Percentiles rank a stretch among this genome's conserved stretches.
phyloP scores from a whole-genome alignment of 495 filamentous ascomycete genomes.

The Penicillium canescens region DNA sequence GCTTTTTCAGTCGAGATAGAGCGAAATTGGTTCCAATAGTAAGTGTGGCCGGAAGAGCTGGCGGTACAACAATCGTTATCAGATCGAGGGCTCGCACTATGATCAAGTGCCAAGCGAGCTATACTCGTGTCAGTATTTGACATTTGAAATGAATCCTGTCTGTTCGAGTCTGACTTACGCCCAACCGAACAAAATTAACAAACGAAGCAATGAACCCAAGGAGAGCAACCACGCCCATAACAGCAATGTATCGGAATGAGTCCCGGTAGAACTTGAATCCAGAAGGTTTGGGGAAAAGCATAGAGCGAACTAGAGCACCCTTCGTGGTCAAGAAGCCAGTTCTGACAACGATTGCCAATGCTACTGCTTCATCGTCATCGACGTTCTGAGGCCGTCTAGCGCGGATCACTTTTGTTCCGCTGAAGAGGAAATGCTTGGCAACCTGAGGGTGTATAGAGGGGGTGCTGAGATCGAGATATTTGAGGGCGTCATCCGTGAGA shows the following conservation, averaged over 20 bases:
- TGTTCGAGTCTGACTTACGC: slow-evolving; percentile 41
- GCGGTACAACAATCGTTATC: slow-evolving; percentile 97
- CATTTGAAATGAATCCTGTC: not conserved
- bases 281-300: slow-evolving; percentile 97
- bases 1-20: slow-evolving; percentile 77
- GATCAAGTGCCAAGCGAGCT: slow-evolving; percentile 84
- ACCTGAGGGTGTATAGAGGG: slow-evolving; percentile 76
- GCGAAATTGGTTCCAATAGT: slow-evolving; percentile 98
- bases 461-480: slow-evolving; percentile 69
- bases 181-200: slow-evolving; percentile 85
- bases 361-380: slow-evolving; percentile 86
- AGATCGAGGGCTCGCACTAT: slow-evolving; percentile 89
- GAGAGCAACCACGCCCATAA: slow-evolving; percentile 88
- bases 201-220: slow-evolving; percentile 89
- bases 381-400: slow-evolving; percentile 83
- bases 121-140: slow-evolving; percentile 21
- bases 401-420: slow-evolving; percentile 92
- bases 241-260: slow-evolving; percentile 96
- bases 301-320: slow-evolving; percentile 91
- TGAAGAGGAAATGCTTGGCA: slow-evolving; percentile 88
- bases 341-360: slow-evolving; percentile 85
- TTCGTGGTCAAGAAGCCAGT: slow-evolving; percentile 98
- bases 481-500: slow-evolving; percentile 78
- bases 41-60: slow-evolving; percentile 93
- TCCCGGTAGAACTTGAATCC: slow-evolving; percentile 98